Evolutionary conservation across 345 rosid species (phyloP).

Genomic region (Gossypium australe): DNA sequence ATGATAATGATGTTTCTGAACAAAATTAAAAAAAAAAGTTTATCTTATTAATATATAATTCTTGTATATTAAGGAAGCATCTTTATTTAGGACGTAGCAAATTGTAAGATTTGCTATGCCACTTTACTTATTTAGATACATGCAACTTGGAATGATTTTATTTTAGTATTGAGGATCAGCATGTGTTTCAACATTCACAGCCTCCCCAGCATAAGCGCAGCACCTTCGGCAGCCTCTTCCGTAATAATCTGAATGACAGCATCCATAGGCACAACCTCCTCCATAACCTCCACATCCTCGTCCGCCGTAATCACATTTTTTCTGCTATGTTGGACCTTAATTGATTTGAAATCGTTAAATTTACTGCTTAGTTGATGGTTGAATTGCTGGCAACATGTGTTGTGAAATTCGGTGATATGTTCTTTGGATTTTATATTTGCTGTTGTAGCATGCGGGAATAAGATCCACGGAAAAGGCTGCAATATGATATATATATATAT

Average conservation of each 20-base stretch:
- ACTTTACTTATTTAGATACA: background rate
- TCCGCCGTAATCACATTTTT: background rate
- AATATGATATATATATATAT: no score
- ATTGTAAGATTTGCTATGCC: background rate
- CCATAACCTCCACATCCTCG: background rate
- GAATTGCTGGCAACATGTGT: no score
- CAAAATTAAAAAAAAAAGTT: no score
- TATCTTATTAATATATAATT: background rate
- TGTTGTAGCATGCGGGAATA: no score
- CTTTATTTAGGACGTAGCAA: background rate
- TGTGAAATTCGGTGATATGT: no score
- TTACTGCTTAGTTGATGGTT: no score
- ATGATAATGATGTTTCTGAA: no score
- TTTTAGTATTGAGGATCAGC: slow-evolving; percentile 9
- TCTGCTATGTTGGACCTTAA: no score
- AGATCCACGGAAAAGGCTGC: no score
- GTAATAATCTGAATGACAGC: slow-evolving; percentile 6
- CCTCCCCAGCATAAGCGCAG: slow-evolving; percentile 17
- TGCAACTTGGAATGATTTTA: background rate
- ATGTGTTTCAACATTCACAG: background rate
- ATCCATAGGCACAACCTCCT: slow-evolving; percentile 11
- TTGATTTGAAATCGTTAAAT: no score
- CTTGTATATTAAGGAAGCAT: background rate
- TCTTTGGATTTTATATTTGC: no score
- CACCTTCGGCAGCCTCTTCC: slow-evolving; percentile 16